Evolutionary conservation across 352 stramenopile species (phyloP).

Genomic region (Albugo candida): DNA sequence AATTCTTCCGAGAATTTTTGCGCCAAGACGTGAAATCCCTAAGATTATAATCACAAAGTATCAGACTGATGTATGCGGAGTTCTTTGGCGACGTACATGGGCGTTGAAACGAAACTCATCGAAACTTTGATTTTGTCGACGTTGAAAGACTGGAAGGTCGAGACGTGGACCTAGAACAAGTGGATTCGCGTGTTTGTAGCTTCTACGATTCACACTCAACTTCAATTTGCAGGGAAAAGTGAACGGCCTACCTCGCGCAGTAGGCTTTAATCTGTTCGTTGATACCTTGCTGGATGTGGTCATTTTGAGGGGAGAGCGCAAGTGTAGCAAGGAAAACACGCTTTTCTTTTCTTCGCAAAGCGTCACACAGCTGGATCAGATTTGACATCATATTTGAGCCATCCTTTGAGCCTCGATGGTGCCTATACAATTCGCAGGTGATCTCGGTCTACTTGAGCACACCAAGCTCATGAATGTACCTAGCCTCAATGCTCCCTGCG

Average conservation of each 20-base stretch:
- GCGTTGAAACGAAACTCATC: constrained; percentile 73
- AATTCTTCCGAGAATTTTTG: constrained; percentile 58
- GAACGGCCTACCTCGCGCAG: constrained; percentile 32
- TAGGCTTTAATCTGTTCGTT: constrained; percentile 55
- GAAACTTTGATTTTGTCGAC: constrained; percentile 29
- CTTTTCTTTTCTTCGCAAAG: constrained; percentile 66
- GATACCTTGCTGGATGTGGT: constrained; percentile 18
- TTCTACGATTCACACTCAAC: constrained; percentile 14
- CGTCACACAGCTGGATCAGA: constrained; percentile 52
- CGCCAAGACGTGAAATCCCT: constrained; percentile 64
- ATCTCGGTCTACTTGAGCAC: neutral
- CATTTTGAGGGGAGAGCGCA: constrained; percentile 20
- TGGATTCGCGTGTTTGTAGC: constrained; percentile 30
- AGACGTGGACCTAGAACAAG: constrained; percentile 56
- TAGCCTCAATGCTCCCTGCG: constrained; percentile 45
- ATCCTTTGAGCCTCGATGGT: neutral
- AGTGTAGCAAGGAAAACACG: constrained; percentile 48
- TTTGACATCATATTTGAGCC: constrained; percentile 17
- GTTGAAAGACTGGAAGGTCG: constrained; percentile 49
- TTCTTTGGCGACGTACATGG: constrained; percentile 18
- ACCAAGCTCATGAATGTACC: constrained; percentile 11
- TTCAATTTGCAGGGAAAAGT: neutral
- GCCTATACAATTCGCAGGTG: neutral
- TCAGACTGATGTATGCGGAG: neutral
- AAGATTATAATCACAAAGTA: constrained; percentile 1